Percentiles rank a stretch among this genome's conserved stretches.
Evolutionary conservation across 495 filamentous ascomycete genomes (phyloP).

Genomic region (Penicillium paradoxum): DNA sequence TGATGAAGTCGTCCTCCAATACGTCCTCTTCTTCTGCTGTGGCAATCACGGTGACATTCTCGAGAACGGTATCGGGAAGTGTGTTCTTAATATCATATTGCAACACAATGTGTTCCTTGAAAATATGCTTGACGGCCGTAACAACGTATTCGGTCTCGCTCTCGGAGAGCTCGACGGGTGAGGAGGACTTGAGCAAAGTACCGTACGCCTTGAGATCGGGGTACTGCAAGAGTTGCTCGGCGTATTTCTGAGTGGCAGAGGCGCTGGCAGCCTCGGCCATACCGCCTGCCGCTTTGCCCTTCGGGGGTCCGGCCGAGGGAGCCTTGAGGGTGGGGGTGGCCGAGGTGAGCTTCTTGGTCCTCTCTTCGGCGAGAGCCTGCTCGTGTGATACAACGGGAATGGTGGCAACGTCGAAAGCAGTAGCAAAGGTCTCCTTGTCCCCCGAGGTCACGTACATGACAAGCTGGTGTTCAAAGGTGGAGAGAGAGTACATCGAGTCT

Average conservation of each 20-base stretch:
- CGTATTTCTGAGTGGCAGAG: conserved; percentile 79
- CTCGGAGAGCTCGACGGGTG: conserved; percentile 85
- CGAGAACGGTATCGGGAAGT: conserved; percentile 78
- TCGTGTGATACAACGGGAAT: conserved; percentile 94
- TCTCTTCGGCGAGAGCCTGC: conserved; percentile 94
- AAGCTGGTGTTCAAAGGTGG: conserved; percentile 92
- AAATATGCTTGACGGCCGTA: conserved; percentile 88
- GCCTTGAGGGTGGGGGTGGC: conserved; percentile 93
- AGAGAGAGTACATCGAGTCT: conserved; percentile 79
- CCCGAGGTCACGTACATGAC: conserved; percentile 96
- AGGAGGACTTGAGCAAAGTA: conserved; percentile 80
- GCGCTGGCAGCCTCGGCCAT: conserved; percentile 69
- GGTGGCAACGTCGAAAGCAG: conserved; percentile 82
- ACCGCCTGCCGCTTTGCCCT: conserved; percentile 56
- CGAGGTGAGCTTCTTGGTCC: conserved; percentile 89
- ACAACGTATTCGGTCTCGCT: conserved; percentile 98
- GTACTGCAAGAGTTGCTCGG: conserved; percentile 77
- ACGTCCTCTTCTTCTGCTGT: conserved; percentile 76
- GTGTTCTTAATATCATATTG: conserved; percentile 99
- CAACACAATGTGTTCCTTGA: conserved; percentile 91
- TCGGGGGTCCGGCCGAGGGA: conserved; percentile 77
- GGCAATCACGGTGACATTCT: conserved; percentile 86
- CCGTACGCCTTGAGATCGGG: conserved; percentile 89
- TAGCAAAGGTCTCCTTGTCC: conserved; percentile 74
- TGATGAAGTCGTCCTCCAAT: conserved; percentile 85